Evolutionary conservation across 2,329 filamentous ascomycete species (phyloP).

Genomic region (Beauveria rudraprayagi): DNA sequence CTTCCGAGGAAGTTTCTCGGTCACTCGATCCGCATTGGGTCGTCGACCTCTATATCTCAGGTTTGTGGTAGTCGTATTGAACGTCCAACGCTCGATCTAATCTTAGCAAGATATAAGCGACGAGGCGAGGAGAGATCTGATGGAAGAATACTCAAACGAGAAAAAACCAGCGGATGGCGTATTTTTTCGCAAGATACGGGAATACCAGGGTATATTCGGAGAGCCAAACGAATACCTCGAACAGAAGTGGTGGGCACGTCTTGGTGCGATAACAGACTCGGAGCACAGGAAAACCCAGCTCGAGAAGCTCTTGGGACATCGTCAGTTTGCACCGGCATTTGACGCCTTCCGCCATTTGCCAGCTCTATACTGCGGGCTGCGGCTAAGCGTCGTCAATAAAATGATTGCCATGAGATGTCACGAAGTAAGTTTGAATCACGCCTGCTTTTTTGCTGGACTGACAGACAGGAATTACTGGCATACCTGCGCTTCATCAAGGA

Average conservation of each 20-base stretch:
- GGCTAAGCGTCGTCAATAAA: conserved; percentile 18
- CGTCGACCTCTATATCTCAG: too few relatives aligned
- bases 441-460: conserved; percentile 10
- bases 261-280: conserved; percentile 16
- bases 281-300: conserved; percentile 17
- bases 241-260: conserved; percentile 18
- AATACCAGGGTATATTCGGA: conserved; percentile 15
- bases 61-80: too few relatives aligned
- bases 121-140: neutral
- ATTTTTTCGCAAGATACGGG: conserved; percentile 17
- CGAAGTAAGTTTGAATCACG: conserved; percentile 21
- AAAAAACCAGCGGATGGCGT: conserved; percentile 13
- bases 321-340: conserved; percentile 22
- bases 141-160: conserved; percentile 14
- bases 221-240: conserved; percentile 15
- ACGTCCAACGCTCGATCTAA: too few relatives aligned
- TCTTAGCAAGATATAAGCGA: too few relatives aligned
- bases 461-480: conserved; percentile 21
- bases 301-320: conserved; percentile 12
- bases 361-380: conserved; percentile 23
- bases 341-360: conserved; percentile 24
- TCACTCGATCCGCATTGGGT: too few relatives aligned
- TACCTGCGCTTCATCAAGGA: conserved; percentile 24
- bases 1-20: too few relatives aligned
- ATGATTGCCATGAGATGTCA: conserved; percentile 13